These are phyloP conservation scores for Zasmidium cellare DNA, from an alignment of 2,329 filamentous ascomycete genomes.

Conservation along the genomic window DNA sequence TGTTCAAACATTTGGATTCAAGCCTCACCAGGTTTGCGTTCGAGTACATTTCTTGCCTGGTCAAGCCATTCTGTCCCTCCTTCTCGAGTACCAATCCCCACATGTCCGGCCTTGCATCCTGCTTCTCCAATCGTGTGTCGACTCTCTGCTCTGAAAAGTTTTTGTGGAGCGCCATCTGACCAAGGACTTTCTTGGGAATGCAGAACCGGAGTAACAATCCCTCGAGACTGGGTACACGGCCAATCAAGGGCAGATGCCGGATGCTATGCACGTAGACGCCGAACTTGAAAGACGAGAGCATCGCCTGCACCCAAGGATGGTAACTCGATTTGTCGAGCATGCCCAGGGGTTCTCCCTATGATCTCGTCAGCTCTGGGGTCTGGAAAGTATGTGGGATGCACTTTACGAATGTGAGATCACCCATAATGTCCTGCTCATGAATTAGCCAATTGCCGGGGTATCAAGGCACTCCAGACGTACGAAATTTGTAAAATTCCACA, in stretches of 20 bases:
- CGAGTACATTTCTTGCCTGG: constrained; percentile 32
- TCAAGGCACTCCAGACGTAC: constrained; percentile 6
- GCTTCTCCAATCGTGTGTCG: constrained; percentile 16
- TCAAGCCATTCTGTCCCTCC: constrained; percentile 21
- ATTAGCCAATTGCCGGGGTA: too few relatives aligned
- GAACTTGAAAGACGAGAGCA: constrained; percentile 9
- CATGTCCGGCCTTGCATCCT: constrained; percentile 18
- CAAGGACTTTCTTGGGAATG: constrained; percentile 4
- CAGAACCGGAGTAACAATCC: constrained; percentile 2
- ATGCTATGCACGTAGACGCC: constrained; percentile 12
- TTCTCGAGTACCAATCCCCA: constrained; percentile 23
- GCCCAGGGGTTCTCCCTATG: constrained; percentile 31
- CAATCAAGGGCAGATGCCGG: constrained; percentile 1
- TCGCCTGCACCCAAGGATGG: constrained; percentile 36
- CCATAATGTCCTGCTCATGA: constrained; percentile 19
- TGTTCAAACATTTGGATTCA: too few relatives aligned
- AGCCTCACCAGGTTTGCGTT: constrained; percentile 25
- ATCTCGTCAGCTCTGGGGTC: too few relatives aligned
- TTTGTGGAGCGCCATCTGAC: constrained; percentile 10
- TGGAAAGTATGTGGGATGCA: too few relatives aligned
- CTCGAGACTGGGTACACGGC: constrained; percentile 2
- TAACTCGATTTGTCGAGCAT: constrained; percentile 34
- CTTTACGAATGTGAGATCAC: constrained; percentile 32
- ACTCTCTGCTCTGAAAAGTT: constrained; percentile 13
- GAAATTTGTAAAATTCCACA: constrained; percentile 34